Conservation (phyloP, 805 yeast genomes). For the Brettanomyces custersianus region DNA sequence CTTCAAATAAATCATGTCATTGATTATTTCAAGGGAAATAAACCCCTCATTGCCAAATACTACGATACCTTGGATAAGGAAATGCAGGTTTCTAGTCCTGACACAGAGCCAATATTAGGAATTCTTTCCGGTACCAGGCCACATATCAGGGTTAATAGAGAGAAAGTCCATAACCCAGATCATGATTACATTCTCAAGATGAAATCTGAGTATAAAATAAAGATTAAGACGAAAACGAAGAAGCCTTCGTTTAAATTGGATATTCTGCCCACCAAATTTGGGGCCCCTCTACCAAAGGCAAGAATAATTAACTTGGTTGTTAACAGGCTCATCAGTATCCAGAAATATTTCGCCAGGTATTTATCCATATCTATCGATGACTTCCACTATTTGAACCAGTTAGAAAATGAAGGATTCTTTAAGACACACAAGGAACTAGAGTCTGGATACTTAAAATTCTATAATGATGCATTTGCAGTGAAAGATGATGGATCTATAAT, state of each 20-base stretch:
- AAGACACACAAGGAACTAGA: conserved; percentile 1
- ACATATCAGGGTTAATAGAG: neutral
- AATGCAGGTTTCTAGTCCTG: neutral
- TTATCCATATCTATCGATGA: conserved; percentile 14
- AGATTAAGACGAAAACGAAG: conserved; percentile 8
- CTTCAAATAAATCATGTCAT: neutral
- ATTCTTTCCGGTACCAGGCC: neutral
- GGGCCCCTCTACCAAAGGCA: conserved; percentile 13
- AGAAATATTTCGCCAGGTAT: conserved; percentile 6
- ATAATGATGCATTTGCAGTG: conserved; percentile 7
- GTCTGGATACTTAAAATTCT: conserved; percentile 12
- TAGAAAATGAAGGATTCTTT: conserved; percentile 4
- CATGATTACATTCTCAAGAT: conserved; percentile 1
- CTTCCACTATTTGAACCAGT: conserved; percentile 10
- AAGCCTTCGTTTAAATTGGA: conserved; percentile 8
- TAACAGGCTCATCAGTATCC: conserved; percentile 9
- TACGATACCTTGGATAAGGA: neutral
- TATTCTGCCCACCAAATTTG: conserved; percentile 14
- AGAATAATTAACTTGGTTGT: conserved; percentile 12
- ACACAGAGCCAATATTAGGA: neutral
- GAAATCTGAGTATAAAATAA: conserved; percentile 8
- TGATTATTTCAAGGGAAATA: neutral
- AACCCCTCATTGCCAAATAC: neutral
- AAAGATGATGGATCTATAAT: conserved; percentile 10
- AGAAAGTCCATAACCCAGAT: neutral